Evolutionary conservation across 129 eudicot genomes (phyloP).

Genomic region (Sambucus nigra): DNA sequence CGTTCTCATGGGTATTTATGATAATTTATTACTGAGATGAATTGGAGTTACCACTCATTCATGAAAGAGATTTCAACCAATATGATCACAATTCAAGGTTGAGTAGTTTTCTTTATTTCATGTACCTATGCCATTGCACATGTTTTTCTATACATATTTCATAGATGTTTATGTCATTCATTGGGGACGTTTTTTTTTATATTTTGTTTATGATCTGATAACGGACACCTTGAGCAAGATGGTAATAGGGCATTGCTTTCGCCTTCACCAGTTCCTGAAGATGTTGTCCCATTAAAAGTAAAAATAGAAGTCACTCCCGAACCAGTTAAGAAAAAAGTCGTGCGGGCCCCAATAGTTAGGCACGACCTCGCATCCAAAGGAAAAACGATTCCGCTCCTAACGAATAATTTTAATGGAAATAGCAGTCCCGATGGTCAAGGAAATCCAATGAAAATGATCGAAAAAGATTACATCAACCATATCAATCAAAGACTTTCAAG

Average conservation of each 20-base stretch:
- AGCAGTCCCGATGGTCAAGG: constrained; percentile 37
- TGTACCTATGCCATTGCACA: background rate
- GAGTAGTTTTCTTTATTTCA: background rate
- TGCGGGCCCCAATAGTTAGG: constrained; percentile 61
- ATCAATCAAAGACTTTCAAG: constrained; percentile 63
- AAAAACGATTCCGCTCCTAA: constrained; percentile 43
- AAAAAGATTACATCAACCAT: constrained; percentile 54
- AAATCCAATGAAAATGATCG: constrained; percentile 46
- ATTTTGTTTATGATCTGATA: constrained; percentile 6
- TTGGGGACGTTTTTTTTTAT: background rate
- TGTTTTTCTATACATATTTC: too few relatives aligned
- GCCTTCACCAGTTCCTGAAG: constrained; percentile 64
- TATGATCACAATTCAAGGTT: too few relatives aligned
- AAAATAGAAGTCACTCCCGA: constrained; percentile 24
- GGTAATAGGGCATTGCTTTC: constrained; percentile 65
- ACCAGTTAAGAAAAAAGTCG: constrained; percentile 35
- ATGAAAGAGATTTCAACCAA: too few relatives aligned
- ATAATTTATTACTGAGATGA: too few relatives aligned
- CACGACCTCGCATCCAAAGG: constrained; percentile 73
- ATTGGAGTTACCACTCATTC: too few relatives aligned
- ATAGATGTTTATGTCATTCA: too few relatives aligned
- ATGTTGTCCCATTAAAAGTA: constrained; percentile 46
- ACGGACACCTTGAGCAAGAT: constrained; percentile 46
- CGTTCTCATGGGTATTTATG: too few relatives aligned
- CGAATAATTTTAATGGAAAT: constrained; percentile 74